Conservation (phyloP, 768 basidiomycete species). For the Boletus barrowsii region DNA sequence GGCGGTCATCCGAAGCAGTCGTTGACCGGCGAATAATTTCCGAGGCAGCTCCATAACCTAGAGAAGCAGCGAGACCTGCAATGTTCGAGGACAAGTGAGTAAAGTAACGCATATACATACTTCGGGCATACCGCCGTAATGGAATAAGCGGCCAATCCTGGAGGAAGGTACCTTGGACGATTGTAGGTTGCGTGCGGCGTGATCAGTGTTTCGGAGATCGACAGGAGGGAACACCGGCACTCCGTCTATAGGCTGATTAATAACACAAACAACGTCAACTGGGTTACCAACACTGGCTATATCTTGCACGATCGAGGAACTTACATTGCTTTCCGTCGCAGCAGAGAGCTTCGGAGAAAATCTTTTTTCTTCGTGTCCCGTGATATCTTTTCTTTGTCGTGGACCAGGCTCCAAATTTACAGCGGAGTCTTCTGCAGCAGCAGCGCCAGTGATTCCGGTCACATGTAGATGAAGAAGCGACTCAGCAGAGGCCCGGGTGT, state of each 20-base stretch:
- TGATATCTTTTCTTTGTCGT: background rate
- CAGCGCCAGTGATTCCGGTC: background rate
- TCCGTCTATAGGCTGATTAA: slow-evolving; percentile 6
- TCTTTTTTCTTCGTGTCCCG: background rate
- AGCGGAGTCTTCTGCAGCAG: background rate
- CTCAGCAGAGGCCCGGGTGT: background rate
- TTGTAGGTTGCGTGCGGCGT: slow-evolving; percentile 46
- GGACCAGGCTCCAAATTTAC: background rate
- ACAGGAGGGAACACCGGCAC: background rate
- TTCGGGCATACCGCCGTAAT: slow-evolving; percentile 75
- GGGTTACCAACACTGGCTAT: slow-evolving; percentile 27
- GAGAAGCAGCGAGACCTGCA: slow-evolving; percentile 83
- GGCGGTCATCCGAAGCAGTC: slow-evolving; percentile 23
- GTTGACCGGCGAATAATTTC: slow-evolving; percentile 76
- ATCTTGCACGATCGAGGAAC: slow-evolving; percentile 77
- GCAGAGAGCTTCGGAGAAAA: background rate
- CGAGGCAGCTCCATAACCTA: slow-evolving; percentile 85
- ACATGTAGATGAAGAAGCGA: background rate
- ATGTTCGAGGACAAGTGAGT: background rate
- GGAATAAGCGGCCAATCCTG: slow-evolving; percentile 82
- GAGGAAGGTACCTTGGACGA: slow-evolving; percentile 92
- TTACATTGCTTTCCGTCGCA: too few species aligned
- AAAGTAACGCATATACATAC: background rate
- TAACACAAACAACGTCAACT: background rate
- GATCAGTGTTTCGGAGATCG: background rate